These are phyloP conservation scores for Dentiscutata heterogama DNA, from an alignment of 371 early-diverging fungal species.

Conservation along the genomic window DNA sequence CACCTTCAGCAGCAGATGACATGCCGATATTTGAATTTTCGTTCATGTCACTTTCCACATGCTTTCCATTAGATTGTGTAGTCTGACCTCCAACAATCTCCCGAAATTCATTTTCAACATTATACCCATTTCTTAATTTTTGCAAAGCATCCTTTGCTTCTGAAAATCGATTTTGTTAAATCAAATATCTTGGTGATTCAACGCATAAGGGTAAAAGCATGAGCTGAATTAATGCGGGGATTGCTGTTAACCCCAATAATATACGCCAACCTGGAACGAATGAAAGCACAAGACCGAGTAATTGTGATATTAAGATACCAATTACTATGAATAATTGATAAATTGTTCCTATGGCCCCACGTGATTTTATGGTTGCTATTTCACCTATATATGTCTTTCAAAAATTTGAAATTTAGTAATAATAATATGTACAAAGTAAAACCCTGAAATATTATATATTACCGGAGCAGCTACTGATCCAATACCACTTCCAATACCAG, in stretches of 20 bases:
- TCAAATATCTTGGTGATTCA: constrained; percentile 81
- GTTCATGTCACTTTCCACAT: background rate
- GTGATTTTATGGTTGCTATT: constrained; percentile 75
- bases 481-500: constrained; percentile 87
- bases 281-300: constrained; percentile 67
- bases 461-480: constrained; percentile 79
- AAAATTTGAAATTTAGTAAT: background rate
- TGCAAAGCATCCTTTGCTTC: constrained; percentile 69
- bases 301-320: constrained; percentile 77
- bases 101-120: constrained; percentile 68
- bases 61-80: too few species aligned
- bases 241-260: constrained; percentile 66
- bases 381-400: constrained; percentile 81
- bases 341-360: constrained; percentile 77
- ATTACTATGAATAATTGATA: constrained; percentile 85
- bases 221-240: constrained; percentile 76
- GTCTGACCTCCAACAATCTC: constrained; percentile 59
- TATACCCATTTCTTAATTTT: constrained; percentile 66
- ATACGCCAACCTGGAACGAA: constrained; percentile 76
- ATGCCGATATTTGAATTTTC: background rate
- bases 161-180: constrained; percentile 65
- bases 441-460: background rate
- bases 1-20: background rate
- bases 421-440: background rate
- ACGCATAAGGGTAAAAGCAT: constrained; percentile 71